These are phyloP conservation scores for Microdochium paspali DNA, from an alignment of 2,329 filamentous ascomycete genomes.

Conservation along the genomic window DNA sequence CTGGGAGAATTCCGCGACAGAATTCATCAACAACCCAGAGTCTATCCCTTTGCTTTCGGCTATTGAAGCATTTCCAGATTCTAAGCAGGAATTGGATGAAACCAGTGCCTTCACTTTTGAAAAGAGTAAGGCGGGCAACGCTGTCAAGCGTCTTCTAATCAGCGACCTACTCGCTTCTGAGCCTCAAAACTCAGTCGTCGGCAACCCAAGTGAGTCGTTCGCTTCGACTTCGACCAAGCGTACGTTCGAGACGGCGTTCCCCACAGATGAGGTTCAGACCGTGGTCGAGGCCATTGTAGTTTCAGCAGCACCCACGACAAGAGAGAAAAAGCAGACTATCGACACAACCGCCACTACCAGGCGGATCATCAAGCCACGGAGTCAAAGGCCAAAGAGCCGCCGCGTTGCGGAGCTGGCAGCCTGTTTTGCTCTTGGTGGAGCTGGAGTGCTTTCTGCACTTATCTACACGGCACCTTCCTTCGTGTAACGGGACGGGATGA, in stretches of 20 bases:
- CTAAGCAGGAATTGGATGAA: constrained; percentile 18
- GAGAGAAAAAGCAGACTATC: background rate
- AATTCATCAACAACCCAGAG: constrained; percentile 20
- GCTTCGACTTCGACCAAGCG: constrained; percentile 10
- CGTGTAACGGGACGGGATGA: background rate
- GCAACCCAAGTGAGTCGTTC: background rate
- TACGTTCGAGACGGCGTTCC: constrained; percentile 15
- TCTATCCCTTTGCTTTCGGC: constrained; percentile 4
- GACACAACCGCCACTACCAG: background rate
- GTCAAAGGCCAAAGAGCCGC: constrained; percentile 12
- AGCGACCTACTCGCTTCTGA: constrained; percentile 17
- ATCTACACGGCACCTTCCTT: constrained; percentile 5
- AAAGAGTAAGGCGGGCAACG: constrained; percentile 14
- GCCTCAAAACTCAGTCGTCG: constrained; percentile 4
- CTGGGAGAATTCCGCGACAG: constrained; percentile 18
- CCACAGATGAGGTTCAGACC: background rate
- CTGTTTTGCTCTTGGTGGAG: constrained; percentile 18
- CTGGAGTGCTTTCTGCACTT: constrained; percentile 10
- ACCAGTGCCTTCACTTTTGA: constrained; percentile 20
- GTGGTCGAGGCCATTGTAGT: too few relatives aligned
- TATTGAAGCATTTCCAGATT: constrained; percentile 3
- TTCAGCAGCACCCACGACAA: too few relatives aligned
- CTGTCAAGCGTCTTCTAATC: constrained; percentile 14
- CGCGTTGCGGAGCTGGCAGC: constrained; percentile 18
- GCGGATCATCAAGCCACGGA: background rate